Base-by-base conservation (phyloP, 2,329 filamentous ascomycete genomes). In the Nigrospora sphaerica region DNA sequence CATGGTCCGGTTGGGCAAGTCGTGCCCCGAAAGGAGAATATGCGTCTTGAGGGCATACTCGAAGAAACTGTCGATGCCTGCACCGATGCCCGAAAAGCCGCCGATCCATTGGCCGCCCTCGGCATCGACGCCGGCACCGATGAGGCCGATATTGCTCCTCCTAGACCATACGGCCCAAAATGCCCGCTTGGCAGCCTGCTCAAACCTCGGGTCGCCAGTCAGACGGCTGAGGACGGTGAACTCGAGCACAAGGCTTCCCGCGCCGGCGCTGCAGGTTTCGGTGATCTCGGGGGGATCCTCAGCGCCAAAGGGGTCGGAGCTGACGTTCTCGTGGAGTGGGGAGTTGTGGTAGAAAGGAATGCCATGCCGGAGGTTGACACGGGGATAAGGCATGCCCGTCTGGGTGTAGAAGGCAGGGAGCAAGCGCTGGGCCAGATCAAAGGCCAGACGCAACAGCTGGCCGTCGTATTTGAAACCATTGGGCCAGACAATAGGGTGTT, bases 101-200 rank as follows among this genome's bases (percentile, higher is more conserved):
- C 86, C 86, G 32, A 93, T 84, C 93, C 93, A 98, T 54, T 86
- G 77, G 0, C 92, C 93, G 28, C 82, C 86, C 61, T 97, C 92
- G 1, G 90, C 88, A 67, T 95, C 92, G 50, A 98, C 90, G 3
- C 91, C 92, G 47, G 89, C 86, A 9, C 92, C 93, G 52, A 98
- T 85, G 19, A 98, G 74, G 4, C 88, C 89, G 57, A 95, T 88
- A 36, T 83, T 79, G 62, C 88, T 96, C 52, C 91, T 80, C 46
- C 88, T 77, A 38, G 84, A 75, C 93, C 93, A 98, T n/a, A 98
- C 88, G 19, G 91, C 86, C 90, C 92, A 96, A 59, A 98, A 98
- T 1, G 93, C 92, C 47, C 87, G 76, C 65, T 97, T 97, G 1
- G 88, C 92, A 14, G 88, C 76, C 58, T 86, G 81, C 64, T 98